A percentile compares a stretch with the other conserved stretches of the same genome.
Conservation (phyloP, 768 basidiomycete species). For the Tephrocybe sp. region DNA sequence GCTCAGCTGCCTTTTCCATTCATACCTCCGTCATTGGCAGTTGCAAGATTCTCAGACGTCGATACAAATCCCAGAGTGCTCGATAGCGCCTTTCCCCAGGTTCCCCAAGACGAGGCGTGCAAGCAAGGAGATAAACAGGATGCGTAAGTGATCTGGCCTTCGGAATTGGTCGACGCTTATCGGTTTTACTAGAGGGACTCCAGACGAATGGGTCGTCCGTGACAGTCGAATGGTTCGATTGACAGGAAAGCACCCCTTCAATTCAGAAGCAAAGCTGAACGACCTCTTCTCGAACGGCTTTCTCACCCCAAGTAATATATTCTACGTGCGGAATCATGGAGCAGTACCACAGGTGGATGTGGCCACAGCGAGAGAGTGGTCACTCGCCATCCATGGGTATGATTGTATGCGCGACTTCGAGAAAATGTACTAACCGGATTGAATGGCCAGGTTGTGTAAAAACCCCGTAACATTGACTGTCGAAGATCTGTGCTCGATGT, state of each 20-base stretch:
- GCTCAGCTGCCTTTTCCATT: conserved; percentile 3
- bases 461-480: conserved; percentile 37
- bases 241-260: conserved; percentile 64
- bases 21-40: conserved; percentile 6
- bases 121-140: conserved; percentile 6
- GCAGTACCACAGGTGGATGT: conserved; percentile 48
- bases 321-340: conserved; percentile 65
- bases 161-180: neutral
- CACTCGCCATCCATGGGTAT: conserved; percentile 39
- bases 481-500: conserved; percentile 39
- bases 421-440: neutral
- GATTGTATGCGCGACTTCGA: neutral
- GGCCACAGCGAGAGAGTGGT: conserved; percentile 38
- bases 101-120: conserved; percentile 5
- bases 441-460: conserved; percentile 28
- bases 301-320: conserved; percentile 49
- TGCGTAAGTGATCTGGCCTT: neutral
- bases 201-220: conserved; percentile 27
- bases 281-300: conserved; percentile 48
- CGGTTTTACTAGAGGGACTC: conserved; percentile 13
- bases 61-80: neutral
- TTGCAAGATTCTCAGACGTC: neutral
- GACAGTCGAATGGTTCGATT: conserved; percentile 41
- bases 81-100: neutral
- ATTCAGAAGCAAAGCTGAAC: conserved; percentile 47